Percentiles rank a stretch among this genome's conserved stretches.
Conservation (phyloP, 2,329 filamentous ascomycete genomes). For the Diaporthe sp. region DNA sequence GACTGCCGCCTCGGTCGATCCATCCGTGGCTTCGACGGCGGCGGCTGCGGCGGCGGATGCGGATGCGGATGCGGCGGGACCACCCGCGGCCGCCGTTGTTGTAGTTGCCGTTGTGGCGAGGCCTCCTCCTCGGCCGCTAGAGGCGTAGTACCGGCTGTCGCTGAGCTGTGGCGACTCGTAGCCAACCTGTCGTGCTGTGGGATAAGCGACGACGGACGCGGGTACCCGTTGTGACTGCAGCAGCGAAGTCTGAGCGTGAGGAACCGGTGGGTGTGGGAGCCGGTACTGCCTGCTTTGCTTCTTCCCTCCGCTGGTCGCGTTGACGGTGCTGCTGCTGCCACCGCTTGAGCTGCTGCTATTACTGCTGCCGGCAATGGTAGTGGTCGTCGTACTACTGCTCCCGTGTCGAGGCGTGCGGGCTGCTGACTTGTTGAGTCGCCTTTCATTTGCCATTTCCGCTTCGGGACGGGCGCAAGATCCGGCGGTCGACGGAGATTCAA, state of each 20-base stretch:
- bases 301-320: background rate
- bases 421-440: conserved; percentile 22
- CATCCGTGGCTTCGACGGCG: background rate
- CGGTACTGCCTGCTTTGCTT: conserved; percentile 36
- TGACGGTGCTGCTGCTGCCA: background rate
- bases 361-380: background rate
- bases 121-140: background rate
- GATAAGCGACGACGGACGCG: conserved; percentile 22
- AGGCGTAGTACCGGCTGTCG: conserved; percentile 5
- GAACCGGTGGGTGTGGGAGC: conserved; percentile 15
- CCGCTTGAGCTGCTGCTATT: background rate
- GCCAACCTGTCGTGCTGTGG: conserved; percentile 16
- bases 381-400: background rate
- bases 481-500: background rate
- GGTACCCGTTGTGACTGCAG: conserved; percentile 36
- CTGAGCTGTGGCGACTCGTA: conserved; percentile 5
- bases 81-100: background rate
- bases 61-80: background rate
- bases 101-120: background rate
- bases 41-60: background rate
- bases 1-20: conserved; percentile 9
- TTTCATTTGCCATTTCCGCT: conserved; percentile 35
- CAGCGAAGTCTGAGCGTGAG: conserved; percentile 26
- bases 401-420: conserved; percentile 23
- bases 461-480: background rate